Base-by-base conservation (phyloP, 1,284 basidiomycete species). In the Rhodotorula sp. region DNA sequence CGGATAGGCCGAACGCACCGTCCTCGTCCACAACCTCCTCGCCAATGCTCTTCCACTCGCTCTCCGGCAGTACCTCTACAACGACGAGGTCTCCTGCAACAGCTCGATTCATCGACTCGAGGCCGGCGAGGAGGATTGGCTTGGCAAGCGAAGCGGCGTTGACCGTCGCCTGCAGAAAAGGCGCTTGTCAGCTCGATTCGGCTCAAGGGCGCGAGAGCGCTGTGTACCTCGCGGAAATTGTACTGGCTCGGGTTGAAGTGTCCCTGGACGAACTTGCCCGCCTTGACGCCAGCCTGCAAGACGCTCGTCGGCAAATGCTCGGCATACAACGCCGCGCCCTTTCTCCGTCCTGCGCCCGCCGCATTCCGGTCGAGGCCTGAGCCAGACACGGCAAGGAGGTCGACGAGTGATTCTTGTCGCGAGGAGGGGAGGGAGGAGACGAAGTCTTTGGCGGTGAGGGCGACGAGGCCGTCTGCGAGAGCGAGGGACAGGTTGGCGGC, bases 11-110 rank as follows among this genome's bases (percentile, higher is more conserved):
- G 4, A 37, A 79, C 86, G 74, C 72, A 91, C 90, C 81, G 75
- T 95, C 93, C 81, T 92, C 89, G 78, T 98, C 95, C 6, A 98
- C 86, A 0, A 99, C 94, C 76, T 95, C 91, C 73, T 97, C 91
- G 7, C 88, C 88, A 7, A 94, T 90, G 0, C 91, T 89, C 79
- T 91, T 93, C 96, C 96, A 99, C 77, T 98, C 89, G 8, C 84
- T 85, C 80, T 95, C 87, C 28, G 89, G 87, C 67, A 98, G 89
- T 0, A 99, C 83, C 79, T 97, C 89, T 1, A 99, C 88, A 0
- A 89, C 92, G 0, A 99, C 94, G 24, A 96, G 82, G 78, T 99
- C 96, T 1, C 96, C 94, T 65, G 97, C 87, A 6, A 98, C 90
- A 0, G 94, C 88, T 34, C 96, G 87, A 79, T 99, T 99, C 91